These are phyloP conservation scores for Eucalyptus globulus DNA, from an alignment of 345 rosid genomes.

Conservation along the genomic window DNA sequence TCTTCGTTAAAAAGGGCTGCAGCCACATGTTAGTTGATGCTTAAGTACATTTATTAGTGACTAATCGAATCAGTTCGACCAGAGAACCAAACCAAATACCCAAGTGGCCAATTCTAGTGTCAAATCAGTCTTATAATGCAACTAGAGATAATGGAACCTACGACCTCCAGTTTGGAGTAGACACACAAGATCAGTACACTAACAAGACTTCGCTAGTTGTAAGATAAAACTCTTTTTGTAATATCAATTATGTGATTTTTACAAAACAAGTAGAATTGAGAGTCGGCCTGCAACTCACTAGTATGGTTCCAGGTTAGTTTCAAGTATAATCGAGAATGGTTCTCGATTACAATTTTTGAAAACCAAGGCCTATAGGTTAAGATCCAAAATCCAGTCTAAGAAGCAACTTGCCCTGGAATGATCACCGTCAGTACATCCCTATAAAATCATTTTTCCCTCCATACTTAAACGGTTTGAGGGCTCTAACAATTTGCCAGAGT, in stretches of 20 bases:
- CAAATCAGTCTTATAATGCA: not conserved
- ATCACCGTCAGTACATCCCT: not conserved
- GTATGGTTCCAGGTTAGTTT: too few relatives aligned
- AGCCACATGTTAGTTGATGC: not conserved
- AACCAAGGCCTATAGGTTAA: not conserved
- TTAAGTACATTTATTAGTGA: too few relatives aligned
- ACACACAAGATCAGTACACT: not conserved
- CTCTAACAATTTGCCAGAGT: not conserved
- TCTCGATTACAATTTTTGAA: not conserved
- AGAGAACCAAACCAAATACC: not conserved
- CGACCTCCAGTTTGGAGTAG: not conserved
- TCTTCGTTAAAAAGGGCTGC: not conserved
- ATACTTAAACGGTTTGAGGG: not conserved
- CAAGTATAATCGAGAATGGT: not conserved
- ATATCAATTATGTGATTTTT: not conserved
- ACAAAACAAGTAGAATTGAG: not conserved
- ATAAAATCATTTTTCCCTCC: not conserved
- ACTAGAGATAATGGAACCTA: not conserved
- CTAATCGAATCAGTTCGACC: fast-evolving
- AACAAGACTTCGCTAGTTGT: not conserved
- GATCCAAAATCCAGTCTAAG: not conserved
- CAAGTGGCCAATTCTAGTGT: not conserved
- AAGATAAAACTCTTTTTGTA: not conserved
- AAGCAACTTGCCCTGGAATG: not conserved
- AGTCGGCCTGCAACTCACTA: not conserved